Evolutionary conservation across 2,329 filamentous ascomycete species (phyloP).

Genomic region (Penicillium sp.): DNA sequence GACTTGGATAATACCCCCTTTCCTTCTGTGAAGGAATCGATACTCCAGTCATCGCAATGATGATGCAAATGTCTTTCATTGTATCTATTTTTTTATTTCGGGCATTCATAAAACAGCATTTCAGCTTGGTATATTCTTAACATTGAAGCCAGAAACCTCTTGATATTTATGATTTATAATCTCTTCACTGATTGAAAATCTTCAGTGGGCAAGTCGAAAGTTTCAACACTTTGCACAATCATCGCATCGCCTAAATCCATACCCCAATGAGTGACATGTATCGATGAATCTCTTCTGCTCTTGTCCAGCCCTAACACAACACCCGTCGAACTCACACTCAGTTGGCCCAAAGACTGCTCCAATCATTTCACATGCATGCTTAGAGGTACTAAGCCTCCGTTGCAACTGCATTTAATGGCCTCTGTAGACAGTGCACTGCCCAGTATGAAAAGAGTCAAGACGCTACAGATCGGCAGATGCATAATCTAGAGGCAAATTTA

Average conservation of each 20-base stretch:
- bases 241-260: conserved; percentile 11
- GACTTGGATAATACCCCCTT: conserved; percentile 25
- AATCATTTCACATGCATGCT: conserved; percentile 1
- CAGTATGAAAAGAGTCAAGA: background rate
- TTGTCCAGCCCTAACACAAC: conserved; percentile 1
- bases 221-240: conserved; percentile 9
- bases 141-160: background rate
- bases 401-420: conserved; percentile 4
- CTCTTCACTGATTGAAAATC: background rate
- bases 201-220: background rate
- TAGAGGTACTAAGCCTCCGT: background rate
- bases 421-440: background rate
- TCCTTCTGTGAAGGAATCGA: conserved; percentile 13
- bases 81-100: conserved; percentile 9
- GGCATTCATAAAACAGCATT: conserved; percentile 17
- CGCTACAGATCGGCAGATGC: background rate
- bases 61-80: conserved; percentile 18
- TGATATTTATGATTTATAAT: background rate
- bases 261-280: conserved; percentile 1
- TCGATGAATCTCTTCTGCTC: conserved; percentile 3
- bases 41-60: conserved; percentile 13
- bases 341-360: background rate
- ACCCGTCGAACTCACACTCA: conserved; percentile 6
- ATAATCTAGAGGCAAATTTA: background rate
- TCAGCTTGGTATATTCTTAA: background rate